Evolutionary conservation across 2,329 filamentous ascomycete species (phyloP), one percentile per base, ranked within the genome.

Genomic region (Penicillium sp.): DNA sequence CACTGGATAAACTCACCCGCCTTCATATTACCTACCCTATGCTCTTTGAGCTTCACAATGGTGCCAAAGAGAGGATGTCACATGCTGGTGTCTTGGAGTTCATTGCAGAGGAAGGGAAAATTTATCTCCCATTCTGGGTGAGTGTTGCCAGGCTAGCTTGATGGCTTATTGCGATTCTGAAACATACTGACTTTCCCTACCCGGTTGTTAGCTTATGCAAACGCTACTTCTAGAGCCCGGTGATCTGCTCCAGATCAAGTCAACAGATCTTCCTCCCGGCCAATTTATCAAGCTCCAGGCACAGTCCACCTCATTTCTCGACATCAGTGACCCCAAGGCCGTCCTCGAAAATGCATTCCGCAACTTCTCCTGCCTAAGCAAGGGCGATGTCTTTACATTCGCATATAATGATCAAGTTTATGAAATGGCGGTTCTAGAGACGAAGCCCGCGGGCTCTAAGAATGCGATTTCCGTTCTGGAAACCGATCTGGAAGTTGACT

Each of bases 81-180:
- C 94, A 99, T 75, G 92, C 90, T 5, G 94, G 94, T 79, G 94
- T 99, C 20, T 77, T 99, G 60, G 94, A 99, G 75, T 99, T 99
- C 70, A 94, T 96, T 54, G 94, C 94, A 4, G 94, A 99, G 71
- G 94, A 99, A 75, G 94, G 94, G 48, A 89, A 94, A 72, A 92
- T 95, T 51, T 99, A 99, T 76, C 82, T 99, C 58, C 94, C 94
- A 29, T 91, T 92, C 74, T 99, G 94, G 93, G 89, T 92, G 78
- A 61, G 82, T 53, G 31, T 40, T 18, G 8, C 37, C 35, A 40
- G 18, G 5, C 18, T 40, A 22, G 37, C 18, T 40, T 8, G 9
- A 40, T 20, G 18, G 9, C 18, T 40, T 40, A 14, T 6, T 40
- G 11, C 37, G 50, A 27, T 41, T 31, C 35, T 27, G 33, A 15